These are phyloP conservation scores for Pneumocystis murina DNA, from an alignment of 1,139 yeast species.

Conservation along the genomic window DNA sequence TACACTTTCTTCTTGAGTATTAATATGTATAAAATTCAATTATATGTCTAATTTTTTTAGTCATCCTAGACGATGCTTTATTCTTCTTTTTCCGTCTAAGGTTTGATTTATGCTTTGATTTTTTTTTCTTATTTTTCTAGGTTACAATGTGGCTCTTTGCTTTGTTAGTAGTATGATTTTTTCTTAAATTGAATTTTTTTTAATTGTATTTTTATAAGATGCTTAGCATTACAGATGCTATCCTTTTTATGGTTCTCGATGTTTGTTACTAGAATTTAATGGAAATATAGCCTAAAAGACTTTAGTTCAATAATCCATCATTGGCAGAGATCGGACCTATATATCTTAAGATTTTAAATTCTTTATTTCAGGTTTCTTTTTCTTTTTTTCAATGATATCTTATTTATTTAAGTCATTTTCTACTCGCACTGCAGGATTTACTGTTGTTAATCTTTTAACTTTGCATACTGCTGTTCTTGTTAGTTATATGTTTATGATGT, in stretches of 20 bases:
- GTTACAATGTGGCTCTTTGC: constrained; percentile 91
- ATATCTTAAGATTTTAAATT: constrained; percentile 36
- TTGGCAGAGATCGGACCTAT: constrained; percentile 44
- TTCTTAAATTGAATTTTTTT: background rate
- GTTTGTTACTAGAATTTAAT: constrained; percentile 28
- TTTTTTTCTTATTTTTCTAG: background rate
- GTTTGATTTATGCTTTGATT: background rate
- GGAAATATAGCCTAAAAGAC: background rate
- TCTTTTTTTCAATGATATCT: background rate
- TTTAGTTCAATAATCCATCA: constrained; percentile 19
- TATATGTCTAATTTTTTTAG: constrained; percentile 37
- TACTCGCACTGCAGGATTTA: constrained; percentile 85
- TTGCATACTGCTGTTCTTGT: constrained; percentile 87
- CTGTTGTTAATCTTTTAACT: constrained; percentile 49
- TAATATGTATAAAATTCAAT: background rate
- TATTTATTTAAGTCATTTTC: constrained; percentile 67
- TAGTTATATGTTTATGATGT: constrained; percentile 92
- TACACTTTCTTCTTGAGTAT: constrained; percentile 4
- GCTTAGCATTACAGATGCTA: constrained; percentile 60
- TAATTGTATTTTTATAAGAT: background rate
- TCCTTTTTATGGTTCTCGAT: constrained; percentile 67
- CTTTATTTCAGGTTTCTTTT: background rate
- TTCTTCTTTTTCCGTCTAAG: constrained; percentile 72
- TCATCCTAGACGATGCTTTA: constrained; percentile 93
- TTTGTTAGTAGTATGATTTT: constrained; percentile 39